Conservation (phyloP, 2,329 filamentous ascomycete genomes). For the Aureobasidium sp. region DNA sequence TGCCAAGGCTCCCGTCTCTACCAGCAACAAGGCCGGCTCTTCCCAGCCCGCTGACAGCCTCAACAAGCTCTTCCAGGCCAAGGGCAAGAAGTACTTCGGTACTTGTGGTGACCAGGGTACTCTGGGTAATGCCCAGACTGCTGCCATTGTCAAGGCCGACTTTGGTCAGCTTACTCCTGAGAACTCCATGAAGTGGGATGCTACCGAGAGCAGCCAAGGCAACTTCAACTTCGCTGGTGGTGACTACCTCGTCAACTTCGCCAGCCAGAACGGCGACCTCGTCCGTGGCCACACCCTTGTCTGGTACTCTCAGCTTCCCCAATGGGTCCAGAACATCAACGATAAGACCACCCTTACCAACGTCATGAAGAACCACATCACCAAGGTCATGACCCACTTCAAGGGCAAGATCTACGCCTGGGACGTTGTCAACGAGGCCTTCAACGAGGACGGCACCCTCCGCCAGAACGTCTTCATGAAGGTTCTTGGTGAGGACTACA, state of each 20-base stretch:
- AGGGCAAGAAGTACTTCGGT: conserved; percentile 60
- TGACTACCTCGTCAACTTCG: conserved; percentile 54
- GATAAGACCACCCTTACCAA: conserved; percentile 44
- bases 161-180: conserved; percentile 60
- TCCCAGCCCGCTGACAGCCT: conserved; percentile 33
- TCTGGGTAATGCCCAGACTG: conserved; percentile 42
- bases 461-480: conserved; percentile 56
- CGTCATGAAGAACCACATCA: conserved; percentile 54
- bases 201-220: conserved; percentile 40
- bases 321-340: conserved; percentile 51
- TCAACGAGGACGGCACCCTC: conserved; percentile 51
- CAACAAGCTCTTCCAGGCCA: conserved; percentile 48
- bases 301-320: conserved; percentile 47
- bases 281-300: conserved; percentile 59
- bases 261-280: conserved; percentile 46
- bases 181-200: conserved; percentile 65
- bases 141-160: conserved; percentile 50
- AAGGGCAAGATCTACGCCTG: conserved; percentile 56
- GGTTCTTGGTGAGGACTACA: conserved; percentile 61
- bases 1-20: conserved; percentile 4
- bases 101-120: conserved; percentile 47
- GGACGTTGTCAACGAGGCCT: conserved; percentile 20
- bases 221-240: conserved; percentile 49
- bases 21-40: background rate
- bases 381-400: conserved; percentile 48